Evolutionary conservation across 768 basidiomycete species (phyloP).

Genomic region (Kwoniella botswanensis): DNA sequence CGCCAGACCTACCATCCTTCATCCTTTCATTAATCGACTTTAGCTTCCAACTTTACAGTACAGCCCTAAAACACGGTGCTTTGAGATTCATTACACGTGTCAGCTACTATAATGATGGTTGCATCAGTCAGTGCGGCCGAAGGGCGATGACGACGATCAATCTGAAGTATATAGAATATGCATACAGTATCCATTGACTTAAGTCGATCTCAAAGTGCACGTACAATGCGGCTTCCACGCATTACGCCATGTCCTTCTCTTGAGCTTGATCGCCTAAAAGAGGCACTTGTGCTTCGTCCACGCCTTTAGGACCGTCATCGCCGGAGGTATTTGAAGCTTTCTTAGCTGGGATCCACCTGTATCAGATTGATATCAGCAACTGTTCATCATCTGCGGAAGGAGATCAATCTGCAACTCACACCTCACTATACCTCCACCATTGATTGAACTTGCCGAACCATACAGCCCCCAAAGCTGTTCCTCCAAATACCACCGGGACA

Average conservation of each 20-base stretch:
- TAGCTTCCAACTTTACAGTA: background rate
- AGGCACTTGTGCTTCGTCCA: conserved; percentile 6
- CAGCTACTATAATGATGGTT: background rate
- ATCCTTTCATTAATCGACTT: background rate
- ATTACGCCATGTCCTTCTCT: conserved; percentile 4
- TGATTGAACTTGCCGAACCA: conserved; percentile 9
- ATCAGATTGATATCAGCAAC: background rate
- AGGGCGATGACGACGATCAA: background rate
- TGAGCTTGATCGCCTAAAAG: background rate
- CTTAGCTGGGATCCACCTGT: conserved; percentile 6
- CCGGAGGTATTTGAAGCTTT: conserved; percentile 1
- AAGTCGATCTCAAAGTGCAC: too few relatives aligned
- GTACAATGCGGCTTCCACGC: background rate
- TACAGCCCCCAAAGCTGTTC: conserved; percentile 13
- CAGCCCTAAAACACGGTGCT: background rate
- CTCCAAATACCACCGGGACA: conserved; percentile 10
- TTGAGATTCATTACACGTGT: background rate
- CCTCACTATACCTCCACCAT: conserved; percentile 19
- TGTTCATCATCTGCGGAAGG: background rate
- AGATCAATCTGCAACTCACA: conserved; percentile 3
- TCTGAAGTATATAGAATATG: background rate
- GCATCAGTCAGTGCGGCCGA: background rate
- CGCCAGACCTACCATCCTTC: background rate
- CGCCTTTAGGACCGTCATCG: background rate
- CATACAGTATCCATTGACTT: background rate